Conservation (phyloP, 768 basidiomycete species). For the Symmetrospora coprosmae region DNA sequence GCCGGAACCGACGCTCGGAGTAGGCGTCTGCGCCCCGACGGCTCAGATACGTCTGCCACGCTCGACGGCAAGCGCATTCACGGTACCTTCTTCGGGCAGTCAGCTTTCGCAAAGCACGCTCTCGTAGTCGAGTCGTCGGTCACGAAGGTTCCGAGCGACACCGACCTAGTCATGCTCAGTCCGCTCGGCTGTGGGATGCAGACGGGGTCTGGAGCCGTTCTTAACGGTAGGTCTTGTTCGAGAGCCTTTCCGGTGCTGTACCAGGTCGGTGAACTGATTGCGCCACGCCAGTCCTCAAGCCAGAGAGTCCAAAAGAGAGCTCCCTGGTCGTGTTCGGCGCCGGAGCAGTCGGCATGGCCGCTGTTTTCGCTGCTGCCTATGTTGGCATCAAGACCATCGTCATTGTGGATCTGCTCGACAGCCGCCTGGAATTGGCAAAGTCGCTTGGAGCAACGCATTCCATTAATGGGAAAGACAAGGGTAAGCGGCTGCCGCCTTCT, state of each 20-base stretch:
- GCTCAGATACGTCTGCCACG: conserved; percentile 19
- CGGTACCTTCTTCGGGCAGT: conserved; percentile 33
- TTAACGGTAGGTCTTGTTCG: conserved; percentile 15
- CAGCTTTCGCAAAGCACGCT: conserved; percentile 26
- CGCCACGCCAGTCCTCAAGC: conserved; percentile 10
- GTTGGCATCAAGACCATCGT: conserved; percentile 25
- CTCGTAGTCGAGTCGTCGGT: conserved; percentile 27
- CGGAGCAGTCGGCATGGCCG: conserved; percentile 30
- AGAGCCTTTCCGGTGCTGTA: not conserved
- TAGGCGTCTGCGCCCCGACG: not conserved
- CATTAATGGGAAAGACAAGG: conserved; percentile 23
- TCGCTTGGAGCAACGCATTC: conserved; percentile 27
- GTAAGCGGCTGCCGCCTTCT: not conserved
- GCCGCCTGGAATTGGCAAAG: conserved; percentile 23
- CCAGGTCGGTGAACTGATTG: not conserved
- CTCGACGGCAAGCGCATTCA: conserved; percentile 19
- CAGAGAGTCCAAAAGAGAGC: not conserved
- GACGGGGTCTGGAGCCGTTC: conserved; percentile 27
- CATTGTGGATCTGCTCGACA: conserved; percentile 28
- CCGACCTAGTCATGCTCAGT: conserved; percentile 20
- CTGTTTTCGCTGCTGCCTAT: conserved; percentile 26
- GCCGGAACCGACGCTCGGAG: not conserved
- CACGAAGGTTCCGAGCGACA: conserved; percentile 17
- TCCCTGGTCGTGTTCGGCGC: conserved; percentile 27
- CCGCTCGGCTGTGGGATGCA: conserved; percentile 31